phyloP scores from a whole-genome alignment of 176 grass and related monocot species.

The Puccinellia tenuiflora region DNA sequence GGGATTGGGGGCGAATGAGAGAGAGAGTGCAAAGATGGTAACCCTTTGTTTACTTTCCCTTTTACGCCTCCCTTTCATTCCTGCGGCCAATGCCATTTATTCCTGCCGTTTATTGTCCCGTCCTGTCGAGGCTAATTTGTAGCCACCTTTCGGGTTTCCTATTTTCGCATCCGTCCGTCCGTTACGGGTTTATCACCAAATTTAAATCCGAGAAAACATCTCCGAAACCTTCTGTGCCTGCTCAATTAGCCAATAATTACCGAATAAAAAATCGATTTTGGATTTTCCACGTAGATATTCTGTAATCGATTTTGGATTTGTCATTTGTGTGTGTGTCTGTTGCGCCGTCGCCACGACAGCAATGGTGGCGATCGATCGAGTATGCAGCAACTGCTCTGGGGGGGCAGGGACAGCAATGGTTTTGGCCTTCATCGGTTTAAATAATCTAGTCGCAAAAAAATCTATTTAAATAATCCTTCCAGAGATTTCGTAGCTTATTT shows the following conservation, averaged over 20 bases:
- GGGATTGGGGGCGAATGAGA: too few species aligned
- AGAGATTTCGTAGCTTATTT: not conserved
- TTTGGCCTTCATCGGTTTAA: slow-evolving; percentile 1
- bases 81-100: slow-evolving; percentile 35
- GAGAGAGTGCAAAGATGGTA: slow-evolving; percentile 58
- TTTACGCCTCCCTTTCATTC: slow-evolving; percentile 19
- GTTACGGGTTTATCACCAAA: not conserved
- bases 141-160: slow-evolving; percentile 2
- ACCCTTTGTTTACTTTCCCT: slow-evolving; percentile 21
- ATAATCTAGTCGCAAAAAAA: too few species aligned
- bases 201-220: not conserved
- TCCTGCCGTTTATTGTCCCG: not conserved
- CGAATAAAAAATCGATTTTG: not conserved
- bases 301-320: not conserved
- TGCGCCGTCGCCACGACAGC: not conserved
- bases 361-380: not conserved
- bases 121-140: not conserved
- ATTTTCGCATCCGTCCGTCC: not conserved
- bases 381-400: not conserved
- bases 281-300: not conserved
- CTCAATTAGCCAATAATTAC: too few species aligned
- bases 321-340: not conserved
- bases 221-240: not conserved
- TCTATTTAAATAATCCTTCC: not conserved
- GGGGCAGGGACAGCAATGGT: slow-evolving; percentile 15